These are phyloP conservation scores for Parmelia sp. DNA, from an alignment of 495 filamentous ascomycete species.

Conservation along the genomic window DNA sequence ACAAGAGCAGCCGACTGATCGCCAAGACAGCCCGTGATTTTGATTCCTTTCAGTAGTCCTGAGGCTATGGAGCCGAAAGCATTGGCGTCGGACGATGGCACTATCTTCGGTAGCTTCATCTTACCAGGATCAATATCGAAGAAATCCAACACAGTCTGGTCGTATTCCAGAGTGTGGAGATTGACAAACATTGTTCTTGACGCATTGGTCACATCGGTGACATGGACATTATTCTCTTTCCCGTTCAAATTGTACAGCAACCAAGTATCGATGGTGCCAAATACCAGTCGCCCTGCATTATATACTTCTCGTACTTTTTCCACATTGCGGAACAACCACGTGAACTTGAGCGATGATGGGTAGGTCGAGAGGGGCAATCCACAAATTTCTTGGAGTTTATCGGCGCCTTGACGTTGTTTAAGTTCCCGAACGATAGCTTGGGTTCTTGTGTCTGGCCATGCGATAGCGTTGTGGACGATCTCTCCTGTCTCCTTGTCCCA, in stretches of 20 bases:
- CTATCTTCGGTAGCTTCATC: conserved; percentile 74
- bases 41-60: conserved; percentile 66
- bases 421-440: conserved; percentile 72
- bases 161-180: conserved; percentile 77
- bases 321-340: conserved; percentile 76
- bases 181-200: conserved; percentile 98
- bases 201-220: conserved; percentile 90
- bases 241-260: conserved; percentile 86
- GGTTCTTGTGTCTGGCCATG: conserved; percentile 90
- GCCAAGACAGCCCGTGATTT: conserved; percentile 80
- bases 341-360: conserved; percentile 80
- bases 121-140: conserved; percentile 74
- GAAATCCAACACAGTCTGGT: conserved; percentile 72
- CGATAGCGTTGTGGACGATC: conserved; percentile 81
- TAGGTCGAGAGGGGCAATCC: conserved; percentile 91
- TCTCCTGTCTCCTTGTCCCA: conserved; percentile 88
- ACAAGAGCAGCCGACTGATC: conserved; percentile 92
- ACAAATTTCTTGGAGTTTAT: conserved; percentile 66
- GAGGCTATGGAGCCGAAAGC: conserved; percentile 63
- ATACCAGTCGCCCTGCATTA: conserved; percentile 71
- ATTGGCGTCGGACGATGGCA: conserved; percentile 72
- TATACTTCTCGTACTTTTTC: conserved; percentile 69
- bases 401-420: conserved; percentile 58
- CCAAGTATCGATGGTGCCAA: conserved; percentile 94
- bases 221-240: conserved; percentile 58